Evolutionary conservation across 495 filamentous ascomycete genomes (phyloP).

Genomic region (Podospora didyma): DNA sequence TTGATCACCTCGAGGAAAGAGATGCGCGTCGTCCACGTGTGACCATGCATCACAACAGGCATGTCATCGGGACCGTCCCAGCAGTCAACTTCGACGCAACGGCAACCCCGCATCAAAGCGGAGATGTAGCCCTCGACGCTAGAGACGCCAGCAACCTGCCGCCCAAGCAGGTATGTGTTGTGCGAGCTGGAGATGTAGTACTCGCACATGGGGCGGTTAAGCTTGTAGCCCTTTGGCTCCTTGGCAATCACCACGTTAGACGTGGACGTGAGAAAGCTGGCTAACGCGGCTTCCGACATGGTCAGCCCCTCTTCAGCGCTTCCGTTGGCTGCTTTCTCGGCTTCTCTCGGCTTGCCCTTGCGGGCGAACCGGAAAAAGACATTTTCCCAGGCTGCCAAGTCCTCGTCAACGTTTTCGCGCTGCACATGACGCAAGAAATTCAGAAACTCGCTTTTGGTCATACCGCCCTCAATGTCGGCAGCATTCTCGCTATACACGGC

Average conservation of each 20-base stretch:
- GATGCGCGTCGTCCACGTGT: conserved; percentile 81
- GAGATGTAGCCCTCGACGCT: conserved; percentile 92
- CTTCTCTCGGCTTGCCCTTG: conserved; percentile 52
- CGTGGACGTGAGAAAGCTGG: conserved; percentile 69
- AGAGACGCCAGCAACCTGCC: conserved; percentile 83
- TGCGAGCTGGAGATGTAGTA: conserved; percentile 99
- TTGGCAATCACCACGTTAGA: conserved; percentile 61
- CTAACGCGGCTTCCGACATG: conserved; percentile 73
- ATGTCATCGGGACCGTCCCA: conserved; percentile 89
- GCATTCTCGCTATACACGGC: conserved; percentile 58
- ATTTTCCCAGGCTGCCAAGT: conserved; percentile 61
- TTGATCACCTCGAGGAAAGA: conserved; percentile 85
- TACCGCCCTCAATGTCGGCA: conserved; percentile 50
- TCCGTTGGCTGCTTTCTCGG: conserved; percentile 27
- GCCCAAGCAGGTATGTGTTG: conserved; percentile 92
- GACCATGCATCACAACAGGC: conserved; percentile 85
- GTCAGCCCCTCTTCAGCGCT: conserved; percentile 40
- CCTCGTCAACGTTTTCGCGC: conserved; percentile 65
- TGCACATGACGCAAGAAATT: conserved; percentile 71
- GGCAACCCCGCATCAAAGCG: conserved; percentile 82
- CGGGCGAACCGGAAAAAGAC: conserved; percentile 74
- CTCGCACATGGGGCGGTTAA: conserved; percentile 87
- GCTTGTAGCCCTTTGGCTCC: conserved; percentile 50
- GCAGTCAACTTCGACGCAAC: conserved; percentile 95
- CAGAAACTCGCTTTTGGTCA: conserved; percentile 70